These are phyloP conservation scores for Acanthamoeba triangularis DNA, from an alignment of 208 protist species.

Conservation along the genomic window DNA sequence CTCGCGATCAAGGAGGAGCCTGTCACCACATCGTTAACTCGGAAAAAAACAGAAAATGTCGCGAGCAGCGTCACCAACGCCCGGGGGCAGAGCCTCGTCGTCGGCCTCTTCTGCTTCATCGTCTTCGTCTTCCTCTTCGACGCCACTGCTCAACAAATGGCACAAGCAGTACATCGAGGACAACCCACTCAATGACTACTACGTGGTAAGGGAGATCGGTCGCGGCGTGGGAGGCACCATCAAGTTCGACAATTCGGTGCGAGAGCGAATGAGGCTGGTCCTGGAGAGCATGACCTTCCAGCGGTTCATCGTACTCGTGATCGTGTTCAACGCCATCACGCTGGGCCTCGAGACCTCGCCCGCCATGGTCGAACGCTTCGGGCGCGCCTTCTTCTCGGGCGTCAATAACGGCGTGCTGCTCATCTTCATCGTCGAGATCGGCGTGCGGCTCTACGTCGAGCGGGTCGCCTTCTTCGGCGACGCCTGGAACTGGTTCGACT, in stretches of 20 bases:
- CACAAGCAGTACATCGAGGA: conserved; percentile 19
- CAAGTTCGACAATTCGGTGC: conserved; percentile 30
- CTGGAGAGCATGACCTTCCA: conserved; percentile 48
- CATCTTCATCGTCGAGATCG: conserved; percentile 48
- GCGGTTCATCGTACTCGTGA: conserved; percentile 35
- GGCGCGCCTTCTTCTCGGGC: conserved; percentile 7
- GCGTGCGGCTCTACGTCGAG: conserved; percentile 22
- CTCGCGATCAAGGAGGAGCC: not conserved
- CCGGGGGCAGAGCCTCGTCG: not conserved
- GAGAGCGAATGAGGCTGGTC: not conserved
- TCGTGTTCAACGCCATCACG: conserved; percentile 48
- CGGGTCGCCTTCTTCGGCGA: not conserved
- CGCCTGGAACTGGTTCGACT: conserved; percentile 44
- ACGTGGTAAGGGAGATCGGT: not conserved
- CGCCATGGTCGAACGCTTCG: conserved; percentile 22
- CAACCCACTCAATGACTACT: not conserved
- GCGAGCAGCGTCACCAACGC: not conserved
- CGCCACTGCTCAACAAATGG: not conserved
- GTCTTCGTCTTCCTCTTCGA: not conserved
- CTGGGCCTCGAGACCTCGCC: conserved; percentile 31
- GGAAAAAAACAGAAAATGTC: not conserved
- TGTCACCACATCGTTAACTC: not conserved
- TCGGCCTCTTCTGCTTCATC: not conserved
- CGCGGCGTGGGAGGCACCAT: not conserved
- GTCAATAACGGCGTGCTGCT: conserved; percentile 47